Evolutionary conservation across 495 filamentous ascomycete species (phyloP).

Genomic region (Margaritispora aquatica): DNA sequence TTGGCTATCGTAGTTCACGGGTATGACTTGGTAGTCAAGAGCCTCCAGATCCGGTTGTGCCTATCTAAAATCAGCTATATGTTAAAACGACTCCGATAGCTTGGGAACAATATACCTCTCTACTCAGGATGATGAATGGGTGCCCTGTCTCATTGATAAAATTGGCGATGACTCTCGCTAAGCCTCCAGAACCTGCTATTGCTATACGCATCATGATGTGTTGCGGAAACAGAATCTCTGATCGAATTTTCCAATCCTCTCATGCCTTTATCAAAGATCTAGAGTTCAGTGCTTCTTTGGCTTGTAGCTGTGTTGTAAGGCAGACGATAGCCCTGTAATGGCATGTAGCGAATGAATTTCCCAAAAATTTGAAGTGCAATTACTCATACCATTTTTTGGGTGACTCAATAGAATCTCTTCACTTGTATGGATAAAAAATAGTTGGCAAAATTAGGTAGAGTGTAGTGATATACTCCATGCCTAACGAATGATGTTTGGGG

Average conservation of each 20-base stretch:
- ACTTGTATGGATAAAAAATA: slow-evolving; percentile 7
- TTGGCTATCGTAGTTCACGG: slow-evolving; percentile 56
- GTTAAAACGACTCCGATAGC: slow-evolving; percentile 11
- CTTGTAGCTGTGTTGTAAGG: not conserved
- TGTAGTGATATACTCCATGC: slow-evolving; percentile 5
- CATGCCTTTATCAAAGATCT: not conserved
- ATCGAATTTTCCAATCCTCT: not conserved
- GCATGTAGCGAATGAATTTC: not conserved
- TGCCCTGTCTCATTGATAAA: slow-evolving; percentile 54
- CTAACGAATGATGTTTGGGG: slow-evolving; percentile 6
- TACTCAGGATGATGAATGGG: slow-evolving; percentile 61
- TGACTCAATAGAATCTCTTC: slow-evolving; percentile 7
- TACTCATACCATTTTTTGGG: not conserved
- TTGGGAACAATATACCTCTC: slow-evolving; percentile 43
- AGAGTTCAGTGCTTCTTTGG: not conserved
- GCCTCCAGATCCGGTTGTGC: slow-evolving; percentile 28
- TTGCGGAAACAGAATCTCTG: not conserved
- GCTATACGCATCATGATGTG: slow-evolving; percentile 60
- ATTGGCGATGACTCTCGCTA: slow-evolving; percentile 57
- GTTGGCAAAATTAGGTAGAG: not conserved
- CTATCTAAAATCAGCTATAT: slow-evolving; percentile 29
- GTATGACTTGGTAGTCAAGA: slow-evolving; percentile 51
- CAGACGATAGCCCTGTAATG: not conserved
- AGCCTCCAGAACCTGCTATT: slow-evolving; percentile 63
- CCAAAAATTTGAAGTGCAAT: not conserved